A percentile compares a stretch with the other conserved stretches of the same genome.
phyloP scores from a whole-genome alignment of 164 flowering plant species.

The Nymphaea thermarum region DNA sequence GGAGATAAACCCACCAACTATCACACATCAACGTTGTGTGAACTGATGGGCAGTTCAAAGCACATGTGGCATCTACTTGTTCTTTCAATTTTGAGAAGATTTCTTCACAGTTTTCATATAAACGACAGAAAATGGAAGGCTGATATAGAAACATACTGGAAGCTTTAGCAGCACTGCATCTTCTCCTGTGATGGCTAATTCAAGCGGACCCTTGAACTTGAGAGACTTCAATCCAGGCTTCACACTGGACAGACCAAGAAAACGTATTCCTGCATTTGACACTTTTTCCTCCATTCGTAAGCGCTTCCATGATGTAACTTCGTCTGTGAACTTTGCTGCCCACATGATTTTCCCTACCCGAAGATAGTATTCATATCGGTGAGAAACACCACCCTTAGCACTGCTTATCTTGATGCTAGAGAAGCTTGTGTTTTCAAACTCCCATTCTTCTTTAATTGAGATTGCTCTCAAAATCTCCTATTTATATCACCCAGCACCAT shows the following conservation, averaged over 20 bases:
- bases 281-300: conserved; percentile 5
- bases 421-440: conserved; percentile 22
- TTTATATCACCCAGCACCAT: neutral
- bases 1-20: too few species aligned
- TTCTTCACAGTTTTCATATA: too few species aligned
- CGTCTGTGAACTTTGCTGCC: conserved; percentile 26
- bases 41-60: too few species aligned
- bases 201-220: conserved; percentile 56
- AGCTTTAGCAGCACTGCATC: conserved; percentile 30
- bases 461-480: conserved; percentile 56
- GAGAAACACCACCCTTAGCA: conserved; percentile 23
- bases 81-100: too few species aligned
- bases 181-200: conserved; percentile 25
- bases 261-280: conserved; percentile 13
- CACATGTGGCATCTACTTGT: too few species aligned
- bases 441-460: conserved; percentile 39
- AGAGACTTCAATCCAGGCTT: conserved; percentile 26
- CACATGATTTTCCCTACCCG: conserved; percentile 29
- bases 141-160: conserved; percentile 34
- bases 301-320: conserved; percentile 40
- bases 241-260: conserved; percentile 16
- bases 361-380: conserved; percentile 29
- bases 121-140: too few species aligned
- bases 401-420: conserved; percentile 25
- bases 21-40: too few species aligned